These are phyloP conservation scores for Schizonepeta tenuifolia DNA, from an alignment of 257 asterid species.

Conservation along the genomic window DNA sequence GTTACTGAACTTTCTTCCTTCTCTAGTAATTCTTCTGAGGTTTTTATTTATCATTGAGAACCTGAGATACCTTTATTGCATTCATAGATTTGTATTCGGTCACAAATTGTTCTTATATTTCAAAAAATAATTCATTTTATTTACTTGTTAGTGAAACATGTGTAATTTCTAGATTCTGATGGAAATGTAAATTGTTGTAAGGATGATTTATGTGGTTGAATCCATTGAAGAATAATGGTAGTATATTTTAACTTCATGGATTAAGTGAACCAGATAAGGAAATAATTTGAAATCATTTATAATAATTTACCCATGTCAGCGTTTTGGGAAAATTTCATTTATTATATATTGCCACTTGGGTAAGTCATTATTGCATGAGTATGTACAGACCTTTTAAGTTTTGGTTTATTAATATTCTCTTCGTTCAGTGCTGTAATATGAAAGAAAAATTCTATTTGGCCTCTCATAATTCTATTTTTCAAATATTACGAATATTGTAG, in stretches of 20 bases:
- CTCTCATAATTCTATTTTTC: not conserved
- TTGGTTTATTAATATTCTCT: slow-evolving; percentile 7
- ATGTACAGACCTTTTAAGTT: not conserved
- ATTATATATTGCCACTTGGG: not conserved
- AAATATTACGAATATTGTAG: slow-evolving; percentile 1
- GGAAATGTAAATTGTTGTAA: not conserved
- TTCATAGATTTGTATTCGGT: not conserved
- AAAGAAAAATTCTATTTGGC: slow-evolving; percentile 14
- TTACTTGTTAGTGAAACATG: not conserved
- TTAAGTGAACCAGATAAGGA: slow-evolving; percentile 14
- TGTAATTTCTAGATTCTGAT: not conserved
- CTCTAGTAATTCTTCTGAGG: not conserved
- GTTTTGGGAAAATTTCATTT: slow-evolving; percentile 18
- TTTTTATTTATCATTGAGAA: not conserved
- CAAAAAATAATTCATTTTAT: not conserved
- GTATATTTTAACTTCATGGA: not conserved
- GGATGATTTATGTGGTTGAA: not conserved
- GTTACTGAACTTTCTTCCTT: not conserved
- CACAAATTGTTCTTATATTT: not conserved
- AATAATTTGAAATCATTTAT: not conserved
- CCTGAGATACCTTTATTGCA: not conserved
- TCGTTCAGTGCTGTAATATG: not conserved
- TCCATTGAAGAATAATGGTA: not conserved
- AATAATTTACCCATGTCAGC: slow-evolving; percentile 3
- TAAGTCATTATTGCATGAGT: not conserved